phyloP scores from a whole-genome alignment of 495 filamentous ascomycete genomes.

The Chaetomium tenue region DNA sequence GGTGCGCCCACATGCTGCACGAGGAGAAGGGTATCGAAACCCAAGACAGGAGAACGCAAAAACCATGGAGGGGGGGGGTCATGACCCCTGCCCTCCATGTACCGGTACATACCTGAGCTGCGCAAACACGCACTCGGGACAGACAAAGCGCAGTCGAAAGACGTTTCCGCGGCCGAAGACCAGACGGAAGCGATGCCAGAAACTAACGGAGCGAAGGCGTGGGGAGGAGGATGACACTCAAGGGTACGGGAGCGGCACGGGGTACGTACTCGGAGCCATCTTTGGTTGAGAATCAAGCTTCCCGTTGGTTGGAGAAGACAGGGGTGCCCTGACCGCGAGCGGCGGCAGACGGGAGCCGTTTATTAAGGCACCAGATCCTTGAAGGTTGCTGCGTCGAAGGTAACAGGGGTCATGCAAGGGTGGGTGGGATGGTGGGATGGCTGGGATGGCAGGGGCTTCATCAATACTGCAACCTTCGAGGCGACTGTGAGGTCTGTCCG shows the following conservation, averaged over 20 bases:
- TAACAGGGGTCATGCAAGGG: conserved; percentile 24
- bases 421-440: conserved; percentile 18
- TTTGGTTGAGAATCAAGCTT: not conserved
- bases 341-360: conserved; percentile 21
- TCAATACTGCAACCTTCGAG: conserved; percentile 30
- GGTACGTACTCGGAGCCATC: conserved; percentile 23
- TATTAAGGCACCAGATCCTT: conserved; percentile 26
- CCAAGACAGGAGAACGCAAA: conserved; percentile 2
- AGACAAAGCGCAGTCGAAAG: conserved; percentile 3
- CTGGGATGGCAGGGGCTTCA: conserved; percentile 23
- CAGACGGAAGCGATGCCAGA: conserved; percentile 9
- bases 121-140: conserved; percentile 8
- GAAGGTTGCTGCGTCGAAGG: conserved; percentile 24
- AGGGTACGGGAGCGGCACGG: conserved; percentile 27
- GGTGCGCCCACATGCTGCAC: conserved; percentile 24
- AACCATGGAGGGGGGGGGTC: not conserved
- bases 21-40: not conserved
- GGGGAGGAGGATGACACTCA: conserved; percentile 10
- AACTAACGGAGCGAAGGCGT: conserved; percentile 13
- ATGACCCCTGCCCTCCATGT: not conserved
- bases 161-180: not conserved
- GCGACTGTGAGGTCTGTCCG: not conserved
- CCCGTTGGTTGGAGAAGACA: conserved; percentile 16
- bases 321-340: conserved; percentile 15
- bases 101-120: not conserved